Base-by-base conservation (phyloP, 1,284 basidiomycete species). In the Tetrapyrgos nigripes region DNA sequence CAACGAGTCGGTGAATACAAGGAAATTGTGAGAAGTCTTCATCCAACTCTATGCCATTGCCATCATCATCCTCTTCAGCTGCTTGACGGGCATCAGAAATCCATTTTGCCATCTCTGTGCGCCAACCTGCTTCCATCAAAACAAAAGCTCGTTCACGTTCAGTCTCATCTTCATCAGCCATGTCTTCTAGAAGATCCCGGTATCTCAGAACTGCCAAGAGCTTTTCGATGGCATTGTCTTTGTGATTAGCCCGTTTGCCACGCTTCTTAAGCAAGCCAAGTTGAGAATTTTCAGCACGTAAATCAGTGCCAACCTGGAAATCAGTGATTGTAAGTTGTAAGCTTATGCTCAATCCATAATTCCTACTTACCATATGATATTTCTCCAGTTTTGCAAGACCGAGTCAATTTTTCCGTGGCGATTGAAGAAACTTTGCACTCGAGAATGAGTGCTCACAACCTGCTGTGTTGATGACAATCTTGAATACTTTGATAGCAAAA, bases 331-430 rank as follows among this genome's bases (percentile, higher is more conserved):
- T 8, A 33, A 33, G 8, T 33, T 33, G 14, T 8, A 33, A 23
- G 24, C 21, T 14, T 27, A 45, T n/a, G 17, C 26, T 10, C 11
- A 33, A n/a, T 47, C 44, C 17, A 33, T 28, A 24, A 50, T 24
- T 14, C 17, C 11, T 27, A 21, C 24, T 11, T 46, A 55, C 40
- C 26, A 28, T 46, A n/a, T 14, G 19, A 17, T 44, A n/a, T 58
- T 58, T 58, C 21, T 52, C 33, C 23, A 58, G n/a, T 24, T 58
- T 58, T n/a, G 53, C 56, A n/a, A 53, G 24, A 11, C 27, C 24
- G 9, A 58, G 33, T 4, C 50, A 43, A 27, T 35, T 48, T 13
- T 29, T 40, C 9, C 23, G 29, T 19, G 33, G n/a, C 10, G 37
- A 33, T 27, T 58, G 51, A 13, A 14, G 23, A 40, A 58, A 19